Evolutionary conservation across 2,329 filamentous ascomycete species (phyloP).

Genomic region (Colletotrichum sp.): DNA sequence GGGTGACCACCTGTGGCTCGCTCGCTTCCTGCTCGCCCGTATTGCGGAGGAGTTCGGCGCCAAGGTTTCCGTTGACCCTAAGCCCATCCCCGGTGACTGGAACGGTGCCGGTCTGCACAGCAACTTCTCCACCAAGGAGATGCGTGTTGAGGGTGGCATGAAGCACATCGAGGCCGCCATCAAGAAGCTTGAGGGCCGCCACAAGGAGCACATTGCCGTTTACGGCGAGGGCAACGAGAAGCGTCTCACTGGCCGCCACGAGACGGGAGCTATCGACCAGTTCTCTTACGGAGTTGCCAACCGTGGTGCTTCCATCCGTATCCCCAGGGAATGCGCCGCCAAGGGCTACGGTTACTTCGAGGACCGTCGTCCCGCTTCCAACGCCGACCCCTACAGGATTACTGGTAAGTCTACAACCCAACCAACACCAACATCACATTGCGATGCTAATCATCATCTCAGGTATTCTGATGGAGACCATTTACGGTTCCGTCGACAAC

Average conservation of each 20-base stretch:
- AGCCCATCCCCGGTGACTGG: slow-evolving; percentile 88
- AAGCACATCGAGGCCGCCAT: slow-evolving; percentile 89
- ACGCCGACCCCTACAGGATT: slow-evolving; percentile 25
- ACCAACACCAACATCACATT: background rate
- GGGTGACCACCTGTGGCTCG: slow-evolving; percentile 95
- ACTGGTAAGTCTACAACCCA: background rate
- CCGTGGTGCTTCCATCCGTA: slow-evolving; percentile 92
- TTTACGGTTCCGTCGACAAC: slow-evolving; percentile 18
- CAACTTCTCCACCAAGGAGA: slow-evolving; percentile 91
- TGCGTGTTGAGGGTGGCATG: slow-evolving; percentile 88
- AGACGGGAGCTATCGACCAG: slow-evolving; percentile 92
- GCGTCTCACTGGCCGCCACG: slow-evolving; percentile 90
- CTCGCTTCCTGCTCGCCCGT: slow-evolving; percentile 82
- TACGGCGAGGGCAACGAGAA: slow-evolving; percentile 96
- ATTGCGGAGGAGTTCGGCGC: slow-evolving; percentile 96
- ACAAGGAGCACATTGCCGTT: slow-evolving; percentile 86
- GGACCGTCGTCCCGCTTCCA: slow-evolving; percentile 81
- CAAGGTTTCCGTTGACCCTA: slow-evolving; percentile 94
- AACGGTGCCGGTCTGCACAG: slow-evolving; percentile 93
- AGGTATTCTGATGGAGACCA: slow-evolving; percentile 24
- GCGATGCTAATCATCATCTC: background rate
- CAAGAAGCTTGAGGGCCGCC: slow-evolving; percentile 81
- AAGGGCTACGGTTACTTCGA: slow-evolving; percentile 97
- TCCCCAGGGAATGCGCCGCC: slow-evolving; percentile 82
- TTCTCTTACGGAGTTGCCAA: slow-evolving; percentile 96